Conservation (phyloP, 2,329 filamentous ascomycete genomes). For the Chrysosporium keratinophilum region DNA sequence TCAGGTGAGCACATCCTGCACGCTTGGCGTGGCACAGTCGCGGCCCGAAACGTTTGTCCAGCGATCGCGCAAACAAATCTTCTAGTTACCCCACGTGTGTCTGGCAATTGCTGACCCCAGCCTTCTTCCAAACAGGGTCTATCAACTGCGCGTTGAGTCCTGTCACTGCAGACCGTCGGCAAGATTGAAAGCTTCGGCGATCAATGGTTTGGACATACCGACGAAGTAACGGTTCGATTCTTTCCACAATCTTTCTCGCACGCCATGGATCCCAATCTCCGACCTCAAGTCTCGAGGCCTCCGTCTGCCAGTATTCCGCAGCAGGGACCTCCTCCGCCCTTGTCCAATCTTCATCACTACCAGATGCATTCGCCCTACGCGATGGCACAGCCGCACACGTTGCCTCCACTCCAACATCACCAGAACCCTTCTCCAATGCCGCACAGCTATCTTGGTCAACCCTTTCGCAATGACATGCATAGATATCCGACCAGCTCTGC, state of each 20-base stretch:
- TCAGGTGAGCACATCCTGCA: constrained; percentile 4
- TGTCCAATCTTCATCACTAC: constrained; percentile 40
- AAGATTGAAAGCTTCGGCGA: not conserved
- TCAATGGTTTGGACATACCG: constrained; percentile 17
- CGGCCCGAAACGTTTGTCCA: constrained; percentile 1
- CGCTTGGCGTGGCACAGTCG: not conserved
- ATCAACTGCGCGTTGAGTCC: constrained; percentile 9
- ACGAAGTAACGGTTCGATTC: constrained; percentile 10
- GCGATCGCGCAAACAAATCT: not conserved
- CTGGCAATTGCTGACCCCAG: not conserved
- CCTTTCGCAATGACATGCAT: constrained; percentile 35
- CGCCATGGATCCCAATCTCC: constrained; percentile 36
- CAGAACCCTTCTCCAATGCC: constrained; percentile 36
- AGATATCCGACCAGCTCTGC: constrained; percentile 33
- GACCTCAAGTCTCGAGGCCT: constrained; percentile 36
- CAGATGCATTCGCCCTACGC: constrained; percentile 38
- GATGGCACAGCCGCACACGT: constrained; percentile 36
- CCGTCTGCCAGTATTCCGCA: constrained; percentile 38
- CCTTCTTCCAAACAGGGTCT: not conserved
- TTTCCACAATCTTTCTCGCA: constrained; percentile 9
- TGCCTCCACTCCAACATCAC: constrained; percentile 39
- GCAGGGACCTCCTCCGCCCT: constrained; percentile 27
- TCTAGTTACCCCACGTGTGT: not conserved
- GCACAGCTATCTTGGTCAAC: constrained; percentile 34
- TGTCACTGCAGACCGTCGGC: not conserved